A percentile compares a stretch with the other conserved stretches of the same genome.
These are phyloP conservation scores for Amanita thiersii DNA, from an alignment of 768 basidiomycete genomes.

Conservation along the genomic window DNA sequence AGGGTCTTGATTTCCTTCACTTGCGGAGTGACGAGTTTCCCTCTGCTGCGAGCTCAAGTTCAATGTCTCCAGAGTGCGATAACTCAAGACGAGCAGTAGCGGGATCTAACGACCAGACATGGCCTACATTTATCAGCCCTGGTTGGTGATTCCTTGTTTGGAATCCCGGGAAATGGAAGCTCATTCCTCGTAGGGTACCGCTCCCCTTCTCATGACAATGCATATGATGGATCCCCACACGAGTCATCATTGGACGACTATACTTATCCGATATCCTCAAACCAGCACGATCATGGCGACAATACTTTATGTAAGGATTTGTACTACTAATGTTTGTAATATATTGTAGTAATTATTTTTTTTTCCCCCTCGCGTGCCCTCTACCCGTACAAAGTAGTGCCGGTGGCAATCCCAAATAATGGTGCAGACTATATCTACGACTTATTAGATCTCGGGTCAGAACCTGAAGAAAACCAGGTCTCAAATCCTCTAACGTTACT, in stretches of 20 bases:
- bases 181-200: conserved; percentile 4
- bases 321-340: conserved; percentile 66
- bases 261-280: neutral
- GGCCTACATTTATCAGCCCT: no score
- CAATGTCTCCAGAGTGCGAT: conserved; percentile 10
- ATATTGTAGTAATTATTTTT: conserved; percentile 61
- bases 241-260: neutral
- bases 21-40: conserved; percentile 36
- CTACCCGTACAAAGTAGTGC: conserved; percentile 1
- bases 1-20: conserved; percentile 49
- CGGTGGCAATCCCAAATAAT: no score
- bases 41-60: conserved; percentile 25
- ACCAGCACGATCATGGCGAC: neutral
- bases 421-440: no score
- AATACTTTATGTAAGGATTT: conserved; percentile 49
- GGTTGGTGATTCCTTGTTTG: conserved; percentile 1
- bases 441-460: no score
- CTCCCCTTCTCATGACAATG: conserved; percentile 2
- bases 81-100: no score
- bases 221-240: neutral
- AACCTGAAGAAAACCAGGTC: no score
- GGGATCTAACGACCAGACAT: no score
- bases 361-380: conserved; percentile 28
- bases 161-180: neutral
- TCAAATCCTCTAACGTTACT: neutral